These are phyloP conservation scores for Diaporthe australafricana DNA, from an alignment of 2,329 filamentous ascomycete genomes.

Conservation along the genomic window DNA sequence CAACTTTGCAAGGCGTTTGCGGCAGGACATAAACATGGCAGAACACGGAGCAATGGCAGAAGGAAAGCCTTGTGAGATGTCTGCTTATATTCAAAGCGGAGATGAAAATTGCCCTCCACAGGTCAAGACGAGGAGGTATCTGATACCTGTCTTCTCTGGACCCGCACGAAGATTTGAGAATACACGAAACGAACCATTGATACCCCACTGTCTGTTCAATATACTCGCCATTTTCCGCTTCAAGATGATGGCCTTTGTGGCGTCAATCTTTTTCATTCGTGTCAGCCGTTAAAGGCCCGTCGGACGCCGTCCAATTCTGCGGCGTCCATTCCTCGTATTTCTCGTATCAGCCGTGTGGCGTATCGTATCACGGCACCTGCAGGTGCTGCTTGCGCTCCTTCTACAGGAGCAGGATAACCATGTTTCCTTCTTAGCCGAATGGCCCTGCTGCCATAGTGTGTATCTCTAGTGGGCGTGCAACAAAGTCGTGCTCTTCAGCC, in stretches of 20 bases:
- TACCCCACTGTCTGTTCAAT: neutral
- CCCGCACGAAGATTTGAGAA: neutral
- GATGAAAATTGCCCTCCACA: neutral
- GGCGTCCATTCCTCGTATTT: no score
- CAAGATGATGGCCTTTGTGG: neutral
- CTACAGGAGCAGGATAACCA: neutral
- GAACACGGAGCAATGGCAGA: neutral
- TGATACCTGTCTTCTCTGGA: neutral
- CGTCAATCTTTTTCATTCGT: neutral
- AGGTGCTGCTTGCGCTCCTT: neutral
- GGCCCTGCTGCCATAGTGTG: neutral
- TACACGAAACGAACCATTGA: constrained; percentile 18
- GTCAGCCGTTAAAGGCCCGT: neutral
- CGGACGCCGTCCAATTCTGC: neutral
- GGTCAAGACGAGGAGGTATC: neutral
- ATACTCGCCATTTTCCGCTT: neutral
- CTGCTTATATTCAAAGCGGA: constrained; percentile 24
- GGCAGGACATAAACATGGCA: neutral
- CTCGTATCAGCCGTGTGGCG: neutral
- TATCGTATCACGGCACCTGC: neutral
- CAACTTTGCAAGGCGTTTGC: constrained; percentile 13
- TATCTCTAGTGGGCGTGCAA: neutral
- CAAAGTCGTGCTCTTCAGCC: neutral
- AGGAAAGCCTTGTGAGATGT: neutral
- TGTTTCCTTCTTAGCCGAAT: no score